Percentiles rank a stretch among this genome's conserved stretches.
These are phyloP conservation scores for Coprinopsis strossmayeri DNA, from an alignment of 768 basidiomycete genomes.

Conservation along the genomic window DNA sequence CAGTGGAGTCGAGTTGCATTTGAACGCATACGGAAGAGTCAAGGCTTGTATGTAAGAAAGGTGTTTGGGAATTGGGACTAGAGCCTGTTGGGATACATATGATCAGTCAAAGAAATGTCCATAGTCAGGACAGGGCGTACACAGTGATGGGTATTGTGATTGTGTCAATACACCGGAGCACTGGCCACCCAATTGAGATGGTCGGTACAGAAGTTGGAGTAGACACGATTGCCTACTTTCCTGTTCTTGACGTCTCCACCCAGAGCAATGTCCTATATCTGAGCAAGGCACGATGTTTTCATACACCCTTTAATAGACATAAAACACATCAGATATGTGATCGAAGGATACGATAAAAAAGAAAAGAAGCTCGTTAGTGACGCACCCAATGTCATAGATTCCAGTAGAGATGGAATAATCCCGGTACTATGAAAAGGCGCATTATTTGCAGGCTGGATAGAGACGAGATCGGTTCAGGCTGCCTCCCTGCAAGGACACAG, in stretches of 20 bases:
- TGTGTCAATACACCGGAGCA: conserved; percentile 48
- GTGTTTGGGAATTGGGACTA: conserved; percentile 49
- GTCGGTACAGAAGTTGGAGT: conserved; percentile 43
- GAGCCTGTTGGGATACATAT: conserved; percentile 24
- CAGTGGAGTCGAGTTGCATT: too few species aligned
- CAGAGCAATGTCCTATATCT: conserved; percentile 49
- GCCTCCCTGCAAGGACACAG: conserved; percentile 47
- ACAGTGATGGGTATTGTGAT: too few species aligned
- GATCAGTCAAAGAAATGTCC: too few species aligned
- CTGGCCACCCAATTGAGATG: conserved; percentile 45
- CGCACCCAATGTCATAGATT: conserved; percentile 28
- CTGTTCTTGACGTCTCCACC: conserved; percentile 38
- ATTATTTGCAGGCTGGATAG: background rate
- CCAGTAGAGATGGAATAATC: conserved; percentile 39
- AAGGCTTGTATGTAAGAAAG: conserved; percentile 60
- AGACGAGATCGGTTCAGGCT: background rate
- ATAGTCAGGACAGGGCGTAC: too few species aligned
- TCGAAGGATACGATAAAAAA: background rate
- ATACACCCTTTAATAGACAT: conserved; percentile 5
- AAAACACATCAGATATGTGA: background rate
- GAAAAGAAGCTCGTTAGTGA: background rate
- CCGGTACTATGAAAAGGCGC: conserved; percentile 31
- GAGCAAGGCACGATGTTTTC: conserved; percentile 32
- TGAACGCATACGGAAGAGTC: conserved; percentile 53
- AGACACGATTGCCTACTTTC: conserved; percentile 52